Conservation (phyloP, 495 filamentous ascomycete species). For the Zalerion maritima region DNA sequence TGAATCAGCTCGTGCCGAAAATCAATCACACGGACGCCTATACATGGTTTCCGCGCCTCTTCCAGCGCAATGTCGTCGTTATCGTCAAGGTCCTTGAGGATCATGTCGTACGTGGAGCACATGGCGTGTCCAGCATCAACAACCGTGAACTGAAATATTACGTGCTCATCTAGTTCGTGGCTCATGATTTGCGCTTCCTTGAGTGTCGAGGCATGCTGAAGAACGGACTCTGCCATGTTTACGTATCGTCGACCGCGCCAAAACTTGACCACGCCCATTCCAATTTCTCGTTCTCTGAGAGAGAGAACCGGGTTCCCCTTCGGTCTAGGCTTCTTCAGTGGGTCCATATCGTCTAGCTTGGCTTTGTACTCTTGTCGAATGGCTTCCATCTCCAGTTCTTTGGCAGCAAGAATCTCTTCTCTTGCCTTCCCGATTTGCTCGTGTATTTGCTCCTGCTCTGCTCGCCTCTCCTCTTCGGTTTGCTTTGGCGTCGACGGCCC, state of each 20-base stretch:
- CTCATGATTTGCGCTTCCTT: slow-evolving; percentile 99
- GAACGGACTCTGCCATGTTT: slow-evolving; percentile 81
- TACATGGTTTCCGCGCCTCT: slow-evolving; percentile 70
- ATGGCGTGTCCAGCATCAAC: slow-evolving; percentile 77
- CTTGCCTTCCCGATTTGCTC: slow-evolving; percentile 74
- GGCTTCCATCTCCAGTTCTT: slow-evolving; percentile 52
- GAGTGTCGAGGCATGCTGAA: slow-evolving; percentile 71
- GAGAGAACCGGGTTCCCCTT: slow-evolving; percentile 48
- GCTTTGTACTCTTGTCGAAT: slow-evolving; percentile 67
- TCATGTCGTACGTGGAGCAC: slow-evolving; percentile 89
- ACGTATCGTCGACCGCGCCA: slow-evolving; percentile 84
- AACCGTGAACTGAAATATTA: slow-evolving; percentile 91
- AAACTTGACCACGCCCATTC: slow-evolving; percentile 46
- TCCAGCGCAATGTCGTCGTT: slow-evolving; percentile 80
- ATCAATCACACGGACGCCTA: slow-evolving; percentile 83
- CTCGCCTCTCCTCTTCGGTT: slow-evolving; percentile 56
- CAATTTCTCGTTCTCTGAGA: slow-evolving; percentile 52
- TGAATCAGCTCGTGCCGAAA: slow-evolving; percentile 78
- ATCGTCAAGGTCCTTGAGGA: slow-evolving; percentile 74
- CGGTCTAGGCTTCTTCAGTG: slow-evolving; percentile 29
- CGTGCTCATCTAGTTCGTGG: slow-evolving; percentile 84
- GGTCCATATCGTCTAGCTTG: slow-evolving; percentile 34
- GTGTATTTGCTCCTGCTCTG: slow-evolving; percentile 79
- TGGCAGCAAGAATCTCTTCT: slow-evolving; percentile 61
- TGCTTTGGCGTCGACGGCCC: slow-evolving; percentile 83